Conservation (phyloP, 2,329 filamentous ascomycete species). For the Dothidotthia symphoricarpi region DNA sequence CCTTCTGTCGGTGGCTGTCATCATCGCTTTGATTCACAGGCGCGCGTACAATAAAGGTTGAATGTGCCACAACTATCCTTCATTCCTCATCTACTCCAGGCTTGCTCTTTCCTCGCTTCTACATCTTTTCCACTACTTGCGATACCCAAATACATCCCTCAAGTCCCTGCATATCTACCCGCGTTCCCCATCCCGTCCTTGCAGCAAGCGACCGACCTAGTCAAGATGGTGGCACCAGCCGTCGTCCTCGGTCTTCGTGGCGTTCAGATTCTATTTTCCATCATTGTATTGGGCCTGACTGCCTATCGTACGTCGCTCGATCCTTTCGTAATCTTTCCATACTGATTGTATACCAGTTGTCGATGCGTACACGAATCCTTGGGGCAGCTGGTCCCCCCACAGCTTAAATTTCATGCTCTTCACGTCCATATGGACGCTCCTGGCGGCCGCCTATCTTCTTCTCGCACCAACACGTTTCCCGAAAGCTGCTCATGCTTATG, state of each 20-base stretch:
- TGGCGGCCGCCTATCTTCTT: slow-evolving; percentile 69
- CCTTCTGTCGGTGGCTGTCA: slow-evolving; percentile 16
- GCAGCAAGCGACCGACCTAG: slow-evolving; percentile 1
- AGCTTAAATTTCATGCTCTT: slow-evolving; percentile 78
- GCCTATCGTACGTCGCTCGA: slow-evolving; percentile 62
- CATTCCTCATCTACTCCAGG: not conserved
- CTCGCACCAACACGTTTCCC: slow-evolving; percentile 64
- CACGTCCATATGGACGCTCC: slow-evolving; percentile 68
- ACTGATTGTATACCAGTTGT: slow-evolving; percentile 43
- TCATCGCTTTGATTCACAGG: slow-evolving; percentile 10
- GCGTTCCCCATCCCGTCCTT: slow-evolving; percentile 5
- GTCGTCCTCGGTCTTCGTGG: slow-evolving; percentile 64
- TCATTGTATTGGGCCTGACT: slow-evolving; percentile 76
- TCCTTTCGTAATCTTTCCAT: not conserved
- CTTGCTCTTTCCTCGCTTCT: no score
- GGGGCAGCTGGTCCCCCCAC: slow-evolving; percentile 52
- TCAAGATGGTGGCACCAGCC: slow-evolving; percentile 24
- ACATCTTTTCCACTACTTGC: not conserved
- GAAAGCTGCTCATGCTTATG: slow-evolving; percentile 62
- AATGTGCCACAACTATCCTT: no score
- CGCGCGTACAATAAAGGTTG: not conserved
- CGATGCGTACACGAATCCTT: slow-evolving; percentile 50
- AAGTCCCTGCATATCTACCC: slow-evolving; percentile 1
- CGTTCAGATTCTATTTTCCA: slow-evolving; percentile 65
- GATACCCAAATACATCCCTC: not conserved